phyloP scores from a whole-genome alignment of 2,329 filamentous ascomycete species.

The Pestalotiopsis sp. region DNA sequence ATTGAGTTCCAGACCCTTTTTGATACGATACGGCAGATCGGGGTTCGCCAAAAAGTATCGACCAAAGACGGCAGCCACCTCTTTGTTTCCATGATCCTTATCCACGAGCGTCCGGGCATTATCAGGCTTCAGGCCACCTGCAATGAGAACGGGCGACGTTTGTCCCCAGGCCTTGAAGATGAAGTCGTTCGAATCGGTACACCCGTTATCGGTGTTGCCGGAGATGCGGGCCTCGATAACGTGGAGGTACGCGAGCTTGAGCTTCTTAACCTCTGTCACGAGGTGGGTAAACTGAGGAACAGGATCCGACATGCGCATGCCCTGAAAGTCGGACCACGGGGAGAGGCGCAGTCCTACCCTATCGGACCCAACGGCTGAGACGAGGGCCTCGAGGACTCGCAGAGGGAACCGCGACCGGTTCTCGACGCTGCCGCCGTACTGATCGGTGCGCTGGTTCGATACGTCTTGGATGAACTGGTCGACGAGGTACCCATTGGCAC shows the following conservation, averaged over 20 bases:
- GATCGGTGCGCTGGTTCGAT: constrained; percentile 49
- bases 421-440: constrained; percentile 39
- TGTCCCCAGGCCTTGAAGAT: constrained; percentile 32
- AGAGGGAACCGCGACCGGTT: constrained; percentile 54
- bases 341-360: constrained; percentile 58
- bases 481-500: constrained; percentile 62
- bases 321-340: constrained; percentile 63
- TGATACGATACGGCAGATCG: constrained; percentile 28
- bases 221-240: constrained; percentile 59
- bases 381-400: constrained; percentile 47
- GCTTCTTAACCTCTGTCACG: constrained; percentile 47
- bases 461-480: constrained; percentile 56
- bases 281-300: constrained; percentile 65
- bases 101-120: constrained; percentile 31
- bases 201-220: constrained; percentile 42
- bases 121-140: constrained; percentile 32
- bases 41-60: constrained; percentile 34
- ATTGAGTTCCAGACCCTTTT: constrained; percentile 26
- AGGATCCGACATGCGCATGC: constrained; percentile 65
- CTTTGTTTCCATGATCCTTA: constrained; percentile 26
- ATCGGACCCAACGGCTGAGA: constrained; percentile 48
- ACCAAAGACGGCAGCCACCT: constrained; percentile 36
- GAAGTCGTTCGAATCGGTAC: constrained; percentile 33
- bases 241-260: constrained; percentile 63
- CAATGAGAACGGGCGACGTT: constrained; percentile 31